These are phyloP conservation scores for Zygotorulaspora chibaensis DNA, from an alignment of 805 yeast species.

Conservation along the genomic window DNA sequence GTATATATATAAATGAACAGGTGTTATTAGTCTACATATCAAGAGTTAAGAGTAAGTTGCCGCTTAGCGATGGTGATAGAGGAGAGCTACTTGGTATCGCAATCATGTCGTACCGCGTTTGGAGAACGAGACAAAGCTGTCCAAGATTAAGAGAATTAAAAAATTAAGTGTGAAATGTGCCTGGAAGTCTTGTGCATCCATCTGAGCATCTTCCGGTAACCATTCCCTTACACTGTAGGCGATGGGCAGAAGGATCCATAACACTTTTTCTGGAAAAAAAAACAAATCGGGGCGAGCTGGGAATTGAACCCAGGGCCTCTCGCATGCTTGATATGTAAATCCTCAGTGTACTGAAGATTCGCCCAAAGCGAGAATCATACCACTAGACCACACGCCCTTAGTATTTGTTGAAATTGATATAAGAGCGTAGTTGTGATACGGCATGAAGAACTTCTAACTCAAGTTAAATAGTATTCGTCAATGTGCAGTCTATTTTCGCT, in stretches of 20 bases:
- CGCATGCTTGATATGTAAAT: constrained; percentile 34
- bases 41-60: not conserved
- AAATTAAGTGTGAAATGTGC: no score
- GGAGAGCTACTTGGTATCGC: no score
- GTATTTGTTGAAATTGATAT: constrained; percentile 5
- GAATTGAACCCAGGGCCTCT: constrained; percentile 56
- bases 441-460: no score
- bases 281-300: constrained; percentile 41
- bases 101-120: no score
- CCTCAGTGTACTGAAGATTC: constrained; percentile 14
- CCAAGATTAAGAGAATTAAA: no score
- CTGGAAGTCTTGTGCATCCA: no score
- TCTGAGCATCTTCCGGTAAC: not conserved
- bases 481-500: no score
- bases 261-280: not conserved
- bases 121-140: no score
- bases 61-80: no score
- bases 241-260: not conserved
- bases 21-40: not conserved
- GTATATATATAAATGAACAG: constrained; percentile 1
- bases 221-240: not conserved
- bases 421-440: no score
- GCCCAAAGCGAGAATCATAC: constrained; percentile 35
- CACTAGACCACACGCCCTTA: constrained; percentile 34
- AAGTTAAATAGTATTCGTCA: no score